These are phyloP conservation scores for Exophiala phaeomuriformis DNA, from an alignment of 2,329 filamentous ascomycete species.

Conservation along the genomic window DNA sequence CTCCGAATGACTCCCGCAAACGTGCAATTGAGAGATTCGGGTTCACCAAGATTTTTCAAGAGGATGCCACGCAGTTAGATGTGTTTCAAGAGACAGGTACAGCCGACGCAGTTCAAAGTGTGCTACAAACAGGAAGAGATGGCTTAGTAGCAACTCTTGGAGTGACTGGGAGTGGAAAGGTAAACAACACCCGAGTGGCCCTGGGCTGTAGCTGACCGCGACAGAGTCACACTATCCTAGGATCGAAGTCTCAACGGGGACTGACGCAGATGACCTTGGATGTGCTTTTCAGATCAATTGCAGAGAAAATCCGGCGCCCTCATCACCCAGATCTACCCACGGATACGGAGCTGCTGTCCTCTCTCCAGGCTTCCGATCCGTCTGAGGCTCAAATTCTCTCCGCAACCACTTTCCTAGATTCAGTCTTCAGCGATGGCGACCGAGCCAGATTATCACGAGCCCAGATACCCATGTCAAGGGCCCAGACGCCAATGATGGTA, in stretches of 20 bases:
- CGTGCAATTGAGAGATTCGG: conserved; percentile 87
- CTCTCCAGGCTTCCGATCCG: conserved; percentile 66
- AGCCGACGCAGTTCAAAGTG: conserved; percentile 57
- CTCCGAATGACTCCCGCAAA: conserved; percentile 73
- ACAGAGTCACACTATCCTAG: conserved; percentile 91
- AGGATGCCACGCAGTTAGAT: conserved; percentile 74
- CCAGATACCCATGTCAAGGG: conserved; percentile 56
- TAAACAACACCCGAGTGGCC: conserved; percentile 33
- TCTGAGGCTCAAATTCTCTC: conserved; percentile 73
- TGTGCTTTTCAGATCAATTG: conserved; percentile 76
- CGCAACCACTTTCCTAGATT: conserved; percentile 70
- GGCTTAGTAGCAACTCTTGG: conserved; percentile 85
- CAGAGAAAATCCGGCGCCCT: conserved; percentile 60
- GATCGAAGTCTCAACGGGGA: conserved; percentile 76
- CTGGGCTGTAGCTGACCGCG: not conserved
- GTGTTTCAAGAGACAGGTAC: conserved; percentile 69
- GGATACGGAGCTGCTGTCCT: conserved; percentile 59
- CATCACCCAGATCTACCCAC: conserved; percentile 40
- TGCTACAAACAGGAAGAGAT: conserved; percentile 77
- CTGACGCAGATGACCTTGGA: conserved; percentile 88
- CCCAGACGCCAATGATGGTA: conserved; percentile 41
- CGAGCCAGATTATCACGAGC: conserved; percentile 58
- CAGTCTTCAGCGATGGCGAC: conserved; percentile 59
- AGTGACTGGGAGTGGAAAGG: conserved; percentile 94
- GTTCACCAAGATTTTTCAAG: conserved; percentile 89